Evolutionary conservation across 768 basidiomycete species (phyloP).

Genomic region (Lyophyllum semitale): DNA sequence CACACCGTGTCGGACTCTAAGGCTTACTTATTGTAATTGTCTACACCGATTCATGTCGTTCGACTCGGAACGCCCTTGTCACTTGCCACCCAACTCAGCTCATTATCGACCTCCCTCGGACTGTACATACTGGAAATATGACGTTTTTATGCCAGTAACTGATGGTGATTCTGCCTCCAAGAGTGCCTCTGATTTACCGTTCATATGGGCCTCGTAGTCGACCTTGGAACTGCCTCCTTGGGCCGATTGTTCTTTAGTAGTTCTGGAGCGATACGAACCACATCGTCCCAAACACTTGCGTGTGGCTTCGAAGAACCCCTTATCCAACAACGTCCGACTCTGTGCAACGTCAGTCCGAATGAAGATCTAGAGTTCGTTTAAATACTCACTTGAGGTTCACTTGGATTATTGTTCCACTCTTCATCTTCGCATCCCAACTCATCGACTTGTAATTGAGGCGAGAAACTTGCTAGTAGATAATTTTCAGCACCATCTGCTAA

Average conservation of each 20-base stretch:
- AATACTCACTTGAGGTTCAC: conserved; percentile 13
- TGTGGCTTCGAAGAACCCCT: too few species aligned
- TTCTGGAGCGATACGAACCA: neutral
- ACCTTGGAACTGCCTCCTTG: conserved; percentile 16
- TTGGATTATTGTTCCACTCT: conserved; percentile 13
- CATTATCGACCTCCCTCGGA: too few species aligned
- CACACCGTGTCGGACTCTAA: too few species aligned
- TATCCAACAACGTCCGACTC: neutral
- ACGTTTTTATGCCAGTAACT: too few species aligned
- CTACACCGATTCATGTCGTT: too few species aligned
- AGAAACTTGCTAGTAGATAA: conserved; percentile 15
- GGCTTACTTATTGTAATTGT: too few species aligned
- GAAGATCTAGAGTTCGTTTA: conserved; percentile 3
- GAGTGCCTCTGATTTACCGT: conserved; percentile 11
- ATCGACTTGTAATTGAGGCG: conserved; percentile 9
- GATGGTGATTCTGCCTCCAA: conserved; percentile 20
- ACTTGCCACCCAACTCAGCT: too few species aligned
- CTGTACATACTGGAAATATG: too few species aligned
- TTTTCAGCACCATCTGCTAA: conserved; percentile 9
- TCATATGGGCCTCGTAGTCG: conserved; percentile 15
- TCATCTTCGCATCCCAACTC: neutral
- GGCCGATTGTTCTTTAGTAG: conserved; percentile 7
- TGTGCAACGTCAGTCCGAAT: conserved; percentile 12
- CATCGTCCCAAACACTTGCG: neutral
- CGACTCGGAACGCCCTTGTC: too few species aligned